Evolutionary conservation across 2,329 filamentous ascomycete genomes (phyloP).

Genomic region (Fusarium verrucosum): DNA sequence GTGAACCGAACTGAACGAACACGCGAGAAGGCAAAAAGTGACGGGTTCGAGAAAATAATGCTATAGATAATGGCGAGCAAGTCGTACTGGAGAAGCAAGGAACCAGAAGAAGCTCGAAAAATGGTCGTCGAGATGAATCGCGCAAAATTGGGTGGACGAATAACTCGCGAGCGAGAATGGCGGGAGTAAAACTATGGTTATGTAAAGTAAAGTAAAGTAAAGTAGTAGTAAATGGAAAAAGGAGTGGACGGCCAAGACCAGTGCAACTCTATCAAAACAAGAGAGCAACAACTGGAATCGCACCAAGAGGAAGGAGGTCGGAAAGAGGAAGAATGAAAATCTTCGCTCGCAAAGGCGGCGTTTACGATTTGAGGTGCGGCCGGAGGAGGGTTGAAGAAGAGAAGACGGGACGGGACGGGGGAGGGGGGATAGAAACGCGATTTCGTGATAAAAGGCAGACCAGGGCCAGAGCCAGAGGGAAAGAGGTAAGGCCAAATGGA

Average conservation of each 20-base stretch:
- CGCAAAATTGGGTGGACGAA: constrained; percentile 41
- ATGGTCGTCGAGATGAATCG: constrained; percentile 38
- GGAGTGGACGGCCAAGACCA: constrained; percentile 71
- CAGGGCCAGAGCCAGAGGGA: constrained; percentile 20
- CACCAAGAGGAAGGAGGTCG: constrained; percentile 53
- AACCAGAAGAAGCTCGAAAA: constrained; percentile 36
- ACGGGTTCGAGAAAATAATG: constrained; percentile 17
- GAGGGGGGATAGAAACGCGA: constrained; percentile 39
- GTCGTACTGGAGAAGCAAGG: constrained; percentile 25
- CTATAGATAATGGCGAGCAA: constrained; percentile 14
- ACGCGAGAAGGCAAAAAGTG: constrained; percentile 9
- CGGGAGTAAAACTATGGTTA: constrained; percentile 38
- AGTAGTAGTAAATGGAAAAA: constrained; percentile 49
- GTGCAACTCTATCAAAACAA: constrained; percentile 57
- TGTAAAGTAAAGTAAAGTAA: constrained; percentile 40
- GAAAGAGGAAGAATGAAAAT: constrained; percentile 41
- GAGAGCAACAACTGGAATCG: constrained; percentile 66
- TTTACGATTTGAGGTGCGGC: constrained; percentile 33
- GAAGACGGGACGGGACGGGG: constrained; percentile 40
- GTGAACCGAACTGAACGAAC: too few relatives aligned
- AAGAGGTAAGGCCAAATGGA: constrained; percentile 40
- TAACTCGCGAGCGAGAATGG: constrained; percentile 31
- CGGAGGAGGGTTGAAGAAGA: constrained; percentile 41
- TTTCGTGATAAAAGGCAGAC: constrained; percentile 42
- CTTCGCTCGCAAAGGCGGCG: constrained; percentile 44